phyloP scores from a whole-genome alignment of 1,284 basidiomycete genomes.

The Pseudozyma sp. region DNA sequence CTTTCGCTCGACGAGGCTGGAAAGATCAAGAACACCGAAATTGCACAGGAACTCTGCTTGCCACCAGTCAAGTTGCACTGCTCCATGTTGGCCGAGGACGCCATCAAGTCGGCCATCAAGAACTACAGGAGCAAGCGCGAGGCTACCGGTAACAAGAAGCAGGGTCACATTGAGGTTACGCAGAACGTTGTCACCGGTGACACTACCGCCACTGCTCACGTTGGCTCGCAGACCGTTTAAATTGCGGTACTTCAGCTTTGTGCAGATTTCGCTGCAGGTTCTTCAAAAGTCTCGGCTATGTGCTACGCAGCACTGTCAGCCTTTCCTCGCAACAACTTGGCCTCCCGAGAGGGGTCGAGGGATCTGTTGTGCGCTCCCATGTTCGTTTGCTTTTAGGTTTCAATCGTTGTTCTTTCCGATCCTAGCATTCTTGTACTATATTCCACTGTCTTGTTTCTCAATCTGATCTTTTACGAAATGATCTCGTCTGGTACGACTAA shows the following conservation, averaged over 20 bases:
- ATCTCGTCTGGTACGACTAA: no score
- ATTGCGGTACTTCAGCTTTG: no score
- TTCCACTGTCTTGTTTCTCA: neutral
- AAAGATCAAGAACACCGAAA: constrained; percentile 98
- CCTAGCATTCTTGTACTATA: constrained; percentile 41
- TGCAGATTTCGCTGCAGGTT: no score
- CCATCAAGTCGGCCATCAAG: constrained; percentile 76
- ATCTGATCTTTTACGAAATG: no score
- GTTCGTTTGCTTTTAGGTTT: neutral
- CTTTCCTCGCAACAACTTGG: no score
- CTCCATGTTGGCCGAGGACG: constrained; percentile 95
- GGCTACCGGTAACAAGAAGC: constrained; percentile 58
- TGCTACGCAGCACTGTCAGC: no score
- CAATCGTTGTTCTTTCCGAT: neutral
- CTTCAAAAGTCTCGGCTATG: no score
- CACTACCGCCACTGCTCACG: constrained; percentile 77
- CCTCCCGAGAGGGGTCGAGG: no score
- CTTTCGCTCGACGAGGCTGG: constrained; percentile 92
- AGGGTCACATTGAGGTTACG: constrained; percentile 81
- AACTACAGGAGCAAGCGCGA: constrained; percentile 65
- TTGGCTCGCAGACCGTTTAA: constrained; percentile 69
- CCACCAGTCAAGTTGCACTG: constrained; percentile 89
- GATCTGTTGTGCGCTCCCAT: neutral
- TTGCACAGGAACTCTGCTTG: constrained; percentile 86
- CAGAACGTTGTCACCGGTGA: constrained; percentile 78